Percentiles rank a stretch among this genome's conserved stretches.
These are phyloP conservation scores for Hibiscus trionum DNA, from an alignment of 345 rosid genomes.

Conservation along the genomic window DNA sequence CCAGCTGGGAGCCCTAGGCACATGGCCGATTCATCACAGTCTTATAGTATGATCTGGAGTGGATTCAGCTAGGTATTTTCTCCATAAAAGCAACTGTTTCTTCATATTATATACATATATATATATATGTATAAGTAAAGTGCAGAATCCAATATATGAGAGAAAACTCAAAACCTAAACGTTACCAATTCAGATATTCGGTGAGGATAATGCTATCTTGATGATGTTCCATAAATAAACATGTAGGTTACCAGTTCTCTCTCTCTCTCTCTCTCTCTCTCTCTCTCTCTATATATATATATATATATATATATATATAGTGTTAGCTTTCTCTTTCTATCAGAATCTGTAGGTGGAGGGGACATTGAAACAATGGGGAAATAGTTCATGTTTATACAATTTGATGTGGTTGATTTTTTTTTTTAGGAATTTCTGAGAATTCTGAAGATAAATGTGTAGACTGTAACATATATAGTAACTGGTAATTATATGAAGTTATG, in stretches of 20 bases:
- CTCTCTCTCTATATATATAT: neutral
- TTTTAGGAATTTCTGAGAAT: neutral
- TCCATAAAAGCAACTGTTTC: slow-evolving; percentile 18
- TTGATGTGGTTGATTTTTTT: neutral
- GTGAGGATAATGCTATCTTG: slow-evolving; percentile 11
- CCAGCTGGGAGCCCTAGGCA: slow-evolving; percentile 45
- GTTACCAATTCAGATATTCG: slow-evolving; percentile 34
- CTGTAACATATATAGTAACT: neutral
- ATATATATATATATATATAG: slow-evolving; percentile 2
- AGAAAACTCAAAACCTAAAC: slow-evolving; percentile 15
- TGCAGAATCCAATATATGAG: slow-evolving; percentile 8
- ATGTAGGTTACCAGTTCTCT: slow-evolving; percentile 1
- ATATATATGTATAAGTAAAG: slow-evolving; percentile 11
- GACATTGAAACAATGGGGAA: neutral
- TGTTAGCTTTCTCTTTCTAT: neutral
- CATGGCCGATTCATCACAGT: slow-evolving; percentile 7
- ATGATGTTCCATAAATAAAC: slow-evolving; percentile 23
- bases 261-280: too few relatives aligned
- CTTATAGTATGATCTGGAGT: neutral
- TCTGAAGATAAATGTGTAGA: neutral
- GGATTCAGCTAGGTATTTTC: slow-evolving; percentile 4
- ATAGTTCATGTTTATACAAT: neutral
- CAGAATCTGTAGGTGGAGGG: neutral
- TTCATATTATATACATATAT: slow-evolving; percentile 13
- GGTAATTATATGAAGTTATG: neutral